Evolutionary conservation across 306 rosid species (phyloP), one percentile per base, ranked within the genome.

Genomic region (Castanea mollissima): DNA sequence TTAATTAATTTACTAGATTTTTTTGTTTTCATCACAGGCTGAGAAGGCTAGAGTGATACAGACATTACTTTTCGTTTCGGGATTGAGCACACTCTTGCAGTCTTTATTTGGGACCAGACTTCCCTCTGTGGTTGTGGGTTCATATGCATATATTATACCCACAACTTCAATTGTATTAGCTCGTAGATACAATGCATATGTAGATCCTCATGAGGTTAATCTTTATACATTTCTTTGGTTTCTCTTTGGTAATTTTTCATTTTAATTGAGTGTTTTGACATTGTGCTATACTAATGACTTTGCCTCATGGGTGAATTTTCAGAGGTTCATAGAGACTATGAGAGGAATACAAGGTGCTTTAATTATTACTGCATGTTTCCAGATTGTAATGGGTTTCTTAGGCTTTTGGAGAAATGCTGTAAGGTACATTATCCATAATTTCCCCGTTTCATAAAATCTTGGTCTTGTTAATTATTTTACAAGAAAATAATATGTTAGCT

Each of bases 311-410:
- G 55, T 82, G 46, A 41, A 5, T 82, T 62, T 54, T 27, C 51
- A 94, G 99, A 91, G 89, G 82, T 95, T 93, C 85, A 64, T 65
- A 46, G 75, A 83, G 57, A 95, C 94, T 34, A 91, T 93, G 87
- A 90, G 91, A 88, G 96, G 94, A 54, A 86, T 90, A 62, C 96
- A 95, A 81, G 98, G 99, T 8, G 96, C 98, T 71, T 83, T 95
- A 77, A 92, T 95, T 18, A 34, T 87, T 27, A 75, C 95, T 69
- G 85, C 93, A 62, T 85, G 89, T 81, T 92, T 94, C 58, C 96
- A 92, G 74, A 89, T 88, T 58, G 81, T 85, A 13, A 59, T 95
- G 70, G 96, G 98, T 41, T 93, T 92, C 70, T 76, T 88, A 2
- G 94, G 97, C 74, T 77, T 95, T 83, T 95, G 98, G 98, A 90